Base-by-base conservation (phyloP, 2,329 filamentous ascomycete genomes). In the Arthroderma sp. region DNA sequence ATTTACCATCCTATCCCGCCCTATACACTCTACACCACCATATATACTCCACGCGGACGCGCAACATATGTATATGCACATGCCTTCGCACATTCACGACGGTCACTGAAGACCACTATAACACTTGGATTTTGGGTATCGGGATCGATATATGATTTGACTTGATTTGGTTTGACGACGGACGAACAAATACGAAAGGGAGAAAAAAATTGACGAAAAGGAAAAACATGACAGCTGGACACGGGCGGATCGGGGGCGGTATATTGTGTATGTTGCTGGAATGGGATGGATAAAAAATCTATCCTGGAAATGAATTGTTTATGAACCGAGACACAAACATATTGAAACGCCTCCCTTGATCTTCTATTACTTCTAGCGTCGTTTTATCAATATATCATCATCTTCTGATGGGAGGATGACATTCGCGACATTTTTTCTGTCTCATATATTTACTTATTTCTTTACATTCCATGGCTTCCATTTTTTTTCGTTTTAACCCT, bases 391-490 rank as follows among this genome's bases (percentile, higher is more conserved):
- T 51, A 33, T 51, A 35, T 19, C 44, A 5, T 11, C 44, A 51
- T 51, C 44, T 25, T 31, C 44, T 15, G 19, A 17, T 5, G 2
- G 44, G 44, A 31, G 25, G 44, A 17, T 31, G 25, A 8, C 25
- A 31, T 1, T 8, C 25, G 23, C 33, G 52, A 35, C 53, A 43
- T 52, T 37, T 25, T 28, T 54, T 53, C 54, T 49, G 17, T 11
- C 60, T 57, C 44, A 43, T 56, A 59, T 54, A 28, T 37, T 23
- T 17, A 35, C 13, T 54, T 21, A 52, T 56, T 55, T 54, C 4
- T 57, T 19, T 25, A 13, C 23, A 52, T 49, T 52, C 19, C 19
- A 41, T 55, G 17, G 11, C 21, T 44, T 23, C 19, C 17, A 31
- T 23, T 54, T 37, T 8, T 31, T 23, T 15, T 19, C 56, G 19